Evolutionary conservation across 2,329 filamentous ascomycete species (phyloP).

Genomic region (Aspergillus fijiensis): DNA sequence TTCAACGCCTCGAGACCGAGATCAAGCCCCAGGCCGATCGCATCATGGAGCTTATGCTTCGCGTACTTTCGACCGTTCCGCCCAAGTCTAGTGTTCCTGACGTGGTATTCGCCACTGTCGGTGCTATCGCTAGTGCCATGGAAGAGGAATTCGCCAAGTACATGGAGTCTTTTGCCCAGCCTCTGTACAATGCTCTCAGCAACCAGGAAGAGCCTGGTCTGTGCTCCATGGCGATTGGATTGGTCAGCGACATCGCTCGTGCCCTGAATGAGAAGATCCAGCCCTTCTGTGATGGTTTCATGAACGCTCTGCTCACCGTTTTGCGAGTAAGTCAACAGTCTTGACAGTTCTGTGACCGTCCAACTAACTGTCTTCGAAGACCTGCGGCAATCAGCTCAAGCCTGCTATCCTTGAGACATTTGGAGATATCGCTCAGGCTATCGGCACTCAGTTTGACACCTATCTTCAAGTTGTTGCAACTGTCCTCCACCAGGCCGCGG

Average conservation of each 20-base stretch:
- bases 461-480: slow-evolving; percentile 91
- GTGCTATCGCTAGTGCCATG: slow-evolving; percentile 84
- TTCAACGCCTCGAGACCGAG: slow-evolving; percentile 86
- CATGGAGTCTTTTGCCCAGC: slow-evolving; percentile 92
- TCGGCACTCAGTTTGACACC: slow-evolving; percentile 85
- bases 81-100: slow-evolving; percentile 93
- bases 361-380: slow-evolving; percentile 54
- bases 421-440: slow-evolving; percentile 94
- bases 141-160: slow-evolving; percentile 95
- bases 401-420: slow-evolving; percentile 97
- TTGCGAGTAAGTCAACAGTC: slow-evolving; percentile 59
- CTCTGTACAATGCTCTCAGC: slow-evolving; percentile 87
- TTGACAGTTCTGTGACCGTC: slow-evolving; percentile 8
- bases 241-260: slow-evolving; percentile 94
- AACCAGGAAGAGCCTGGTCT: slow-evolving; percentile 94
- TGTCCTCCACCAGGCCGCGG: slow-evolving; percentile 88
- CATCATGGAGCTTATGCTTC: slow-evolving; percentile 87
- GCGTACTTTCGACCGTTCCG: slow-evolving; percentile 73
- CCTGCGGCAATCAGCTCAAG: slow-evolving; percentile 91
- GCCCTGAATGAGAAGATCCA: slow-evolving; percentile 87
- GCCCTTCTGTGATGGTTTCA: slow-evolving; percentile 94
- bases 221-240: slow-evolving; percentile 94
- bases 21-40: slow-evolving; percentile 86
- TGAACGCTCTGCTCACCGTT: slow-evolving; percentile 96
- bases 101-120: slow-evolving; percentile 87